Evolutionary conservation across 2,329 filamentous ascomycete species (phyloP).

Genomic region (Scedosporium aurantiacum): DNA sequence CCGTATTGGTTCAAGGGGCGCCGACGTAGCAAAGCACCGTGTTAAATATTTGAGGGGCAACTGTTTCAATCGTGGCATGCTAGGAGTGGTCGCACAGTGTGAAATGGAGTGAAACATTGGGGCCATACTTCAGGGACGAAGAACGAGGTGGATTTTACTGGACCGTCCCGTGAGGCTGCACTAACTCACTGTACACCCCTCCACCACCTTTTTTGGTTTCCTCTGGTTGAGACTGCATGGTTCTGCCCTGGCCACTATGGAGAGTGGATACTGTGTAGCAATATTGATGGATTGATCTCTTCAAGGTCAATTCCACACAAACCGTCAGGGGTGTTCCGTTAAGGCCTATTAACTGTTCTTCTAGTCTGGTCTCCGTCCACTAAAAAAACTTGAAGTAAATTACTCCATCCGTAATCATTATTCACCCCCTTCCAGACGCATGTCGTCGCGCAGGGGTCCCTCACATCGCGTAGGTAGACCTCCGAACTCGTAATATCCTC

Average conservation of each 20-base stretch:
- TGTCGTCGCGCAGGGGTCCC: conserved; percentile 5
- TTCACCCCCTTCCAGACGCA: conserved; percentile 4
- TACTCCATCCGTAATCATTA: background rate
- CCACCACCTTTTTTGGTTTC: background rate
- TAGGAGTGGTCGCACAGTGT: background rate
- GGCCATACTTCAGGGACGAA: background rate
- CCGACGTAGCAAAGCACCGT: no score
- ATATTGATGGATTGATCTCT: no score
- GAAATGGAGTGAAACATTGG: background rate
- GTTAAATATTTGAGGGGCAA: background rate
- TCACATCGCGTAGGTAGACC: conserved; percentile 1
- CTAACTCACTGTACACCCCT: background rate
- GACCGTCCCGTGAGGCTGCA: background rate
- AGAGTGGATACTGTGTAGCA: no score
- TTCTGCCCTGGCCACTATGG: no score
- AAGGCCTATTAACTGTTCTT: no score
- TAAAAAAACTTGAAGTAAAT: background rate
- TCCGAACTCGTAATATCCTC: background rate
- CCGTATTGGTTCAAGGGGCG: no score
- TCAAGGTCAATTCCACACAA: no score
- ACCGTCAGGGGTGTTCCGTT: no score
- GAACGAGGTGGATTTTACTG: background rate
- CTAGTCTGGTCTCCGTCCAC: no score
- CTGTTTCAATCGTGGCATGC: no score
- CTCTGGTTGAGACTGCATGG: background rate